Base-by-base conservation (phyloP, 176 grass and related monocot species). In the Elymus sibiricus region DNA sequence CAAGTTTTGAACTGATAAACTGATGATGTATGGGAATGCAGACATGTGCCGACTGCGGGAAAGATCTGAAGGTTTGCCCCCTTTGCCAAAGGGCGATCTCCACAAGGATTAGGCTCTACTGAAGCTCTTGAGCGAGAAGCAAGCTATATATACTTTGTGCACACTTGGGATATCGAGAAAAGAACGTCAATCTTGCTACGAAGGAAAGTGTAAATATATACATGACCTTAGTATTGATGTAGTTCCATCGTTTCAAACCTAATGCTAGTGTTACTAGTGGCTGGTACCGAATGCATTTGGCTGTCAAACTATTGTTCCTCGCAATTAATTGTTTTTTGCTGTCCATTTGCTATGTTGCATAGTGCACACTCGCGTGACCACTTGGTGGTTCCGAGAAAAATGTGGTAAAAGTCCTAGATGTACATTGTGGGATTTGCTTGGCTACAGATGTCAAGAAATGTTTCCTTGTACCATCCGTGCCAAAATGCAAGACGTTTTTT, bases 71-170 rank as follows among this genome's bases (percentile, higher is more conserved):
- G 78, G 70, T 90, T 6, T 95, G 95, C 79, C 92, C 92, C 3
- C 75, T 93, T 70, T 98, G 92, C 76, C 92, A 94, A 32, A 91
- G 87, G 73, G 34, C 39, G 27, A 95, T 97, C 78, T 84, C 82
- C 21, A 90, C 79, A 76, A 98, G 84, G 38, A 90, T 98, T 19
- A 97, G 28, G 87, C 93, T 95, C 56, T 95, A 95, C 79, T 93
- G 82, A 94, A 42, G 66, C 28, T 31, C 35, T 59, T 11, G 34
- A 44, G 6, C 5, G 39, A 42, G 76, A 84, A 72, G 76, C 44
- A 84, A 65, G 51, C 44, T 84, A 40, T 70, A 47, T 70, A 56
- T 42, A 64, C 13, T 40, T 24, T 3, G 16, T 24, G 35, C 24
- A 47, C 3, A 24, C 31, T 10, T 46, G 11, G 37, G 27, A 51